phyloP scores from a whole-genome alignment of 2,329 filamentous ascomycete species.

The Beauveria rudraprayagi region DNA sequence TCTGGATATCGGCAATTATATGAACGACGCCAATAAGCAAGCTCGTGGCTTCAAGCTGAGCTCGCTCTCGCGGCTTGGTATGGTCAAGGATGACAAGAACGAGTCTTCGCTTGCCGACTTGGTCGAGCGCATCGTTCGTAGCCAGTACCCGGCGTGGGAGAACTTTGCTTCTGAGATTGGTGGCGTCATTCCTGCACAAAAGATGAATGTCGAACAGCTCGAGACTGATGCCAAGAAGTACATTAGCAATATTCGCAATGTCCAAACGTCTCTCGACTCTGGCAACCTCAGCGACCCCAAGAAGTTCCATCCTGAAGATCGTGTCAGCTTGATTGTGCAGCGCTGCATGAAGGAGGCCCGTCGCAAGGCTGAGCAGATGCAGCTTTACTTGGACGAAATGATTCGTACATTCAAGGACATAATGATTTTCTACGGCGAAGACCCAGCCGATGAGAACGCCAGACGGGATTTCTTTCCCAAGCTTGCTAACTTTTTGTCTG shows the following conservation, averaged over 20 bases:
- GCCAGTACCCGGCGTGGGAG: conserved; percentile 95
- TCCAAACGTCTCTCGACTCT: conserved; percentile 83
- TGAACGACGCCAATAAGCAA: conserved; percentile 99
- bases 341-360: conserved; percentile 93
- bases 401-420: conserved; percentile 86
- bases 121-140: conserved; percentile 91
- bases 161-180: conserved; percentile 76
- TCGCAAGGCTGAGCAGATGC: conserved; percentile 92
- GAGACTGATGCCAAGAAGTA: conserved; percentile 82
- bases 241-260: conserved; percentile 88
- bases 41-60: conserved; percentile 96
- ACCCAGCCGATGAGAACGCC: conserved; percentile 84
- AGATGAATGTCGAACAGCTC: conserved; percentile 91
- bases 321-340: conserved; percentile 85
- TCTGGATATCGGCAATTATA: conserved; percentile 97
- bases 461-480: conserved; percentile 92
- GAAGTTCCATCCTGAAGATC: conserved; percentile 96
- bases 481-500: conserved; percentile 77
- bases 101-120: conserved; percentile 92
- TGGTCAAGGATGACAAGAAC: conserved; percentile 99
- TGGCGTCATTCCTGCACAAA: conserved; percentile 71
- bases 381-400: conserved; percentile 91
- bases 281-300: conserved; percentile 94
- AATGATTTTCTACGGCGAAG: conserved; percentile 93
- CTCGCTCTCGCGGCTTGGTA: conserved; percentile 82